These are phyloP conservation scores for Microbotryomycetes sp. DNA, from an alignment of 1,284 basidiomycete genomes.

Conservation along the genomic window DNA sequence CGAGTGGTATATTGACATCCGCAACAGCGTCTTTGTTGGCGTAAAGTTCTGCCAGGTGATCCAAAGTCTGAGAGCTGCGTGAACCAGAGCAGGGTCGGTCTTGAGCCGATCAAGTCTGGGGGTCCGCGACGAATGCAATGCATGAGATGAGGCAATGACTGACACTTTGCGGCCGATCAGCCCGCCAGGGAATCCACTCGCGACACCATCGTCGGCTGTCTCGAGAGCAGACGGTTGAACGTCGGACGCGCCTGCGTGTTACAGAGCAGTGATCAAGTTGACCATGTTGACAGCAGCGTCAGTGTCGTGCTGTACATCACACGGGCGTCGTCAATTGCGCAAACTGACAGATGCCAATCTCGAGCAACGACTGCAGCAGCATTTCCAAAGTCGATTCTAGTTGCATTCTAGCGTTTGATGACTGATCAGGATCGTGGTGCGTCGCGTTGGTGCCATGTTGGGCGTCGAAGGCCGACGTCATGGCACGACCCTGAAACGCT, in stretches of 20 bases:
- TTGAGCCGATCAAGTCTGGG: not conserved
- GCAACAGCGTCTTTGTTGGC: conserved; percentile 20
- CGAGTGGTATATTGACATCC: conserved; percentile 20
- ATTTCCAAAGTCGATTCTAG: conserved; percentile 33
- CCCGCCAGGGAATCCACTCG: conserved; percentile 27
- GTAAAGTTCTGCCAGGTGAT: conserved; percentile 23
- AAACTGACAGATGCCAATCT: conserved; percentile 34
- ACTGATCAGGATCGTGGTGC: not conserved
- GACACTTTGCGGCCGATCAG: conserved; percentile 36
- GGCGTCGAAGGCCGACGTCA: not conserved
- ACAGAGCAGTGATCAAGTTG: not conserved
- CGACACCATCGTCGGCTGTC: conserved; percentile 12
- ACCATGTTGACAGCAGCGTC: not conserved
- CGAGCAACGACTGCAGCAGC: conserved; percentile 34
- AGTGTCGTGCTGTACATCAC: not conserved
- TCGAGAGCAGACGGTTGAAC: conserved; percentile 35
- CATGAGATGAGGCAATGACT: not conserved
- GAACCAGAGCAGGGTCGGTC: not conserved
- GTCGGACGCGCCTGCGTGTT: conserved; percentile 31
- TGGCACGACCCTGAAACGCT: not conserved
- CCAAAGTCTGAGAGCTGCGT: conserved; percentile 22
- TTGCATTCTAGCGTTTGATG: not conserved
- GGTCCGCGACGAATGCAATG: not conserved
- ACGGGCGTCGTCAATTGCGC: no score
- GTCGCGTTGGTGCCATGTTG: not conserved